Evolutionary conservation across 2,329 filamentous ascomycete species (phyloP), one percentile per base, ranked within the genome.

Genomic region (Myriosclerotinia curreyana): DNA sequence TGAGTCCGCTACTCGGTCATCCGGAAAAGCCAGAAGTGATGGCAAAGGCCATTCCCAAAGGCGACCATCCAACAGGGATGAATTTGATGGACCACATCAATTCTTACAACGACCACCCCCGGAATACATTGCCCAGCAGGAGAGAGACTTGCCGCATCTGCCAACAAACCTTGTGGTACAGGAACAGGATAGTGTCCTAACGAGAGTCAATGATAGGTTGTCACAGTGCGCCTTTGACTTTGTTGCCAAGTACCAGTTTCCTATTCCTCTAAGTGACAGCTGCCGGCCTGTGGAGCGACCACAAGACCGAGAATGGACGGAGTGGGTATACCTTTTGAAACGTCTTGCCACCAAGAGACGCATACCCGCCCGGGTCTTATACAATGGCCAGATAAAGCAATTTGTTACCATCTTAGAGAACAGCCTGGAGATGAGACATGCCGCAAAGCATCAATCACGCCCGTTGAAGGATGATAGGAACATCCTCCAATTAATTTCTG

Each of bases 321-420:
- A 96, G 78, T 96, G 91, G 91, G 91, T 94, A 64, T 92, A 93
- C 76, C 83, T 96, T 65, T 81, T 96, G 70, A 95, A 95, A 78
- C 84, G 91, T 58, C 83, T 96, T 65, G 91, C 91, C 40, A 96
- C 91, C 42, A 95, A 94, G 79, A 84, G 91, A 69, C 86, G 91
- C 67, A 94, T 96, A 70, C 91, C 91, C 7, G 90, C 91, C 54
- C 83, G 91, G 64, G 89, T 95, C 25, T 80, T 96, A 51, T 95
- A 94, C 80, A 91, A 95, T 75, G 90, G 90, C 66, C 91, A 96
- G 78, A 96, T 96, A 78, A 95, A 94, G 78, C 91, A 95, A 76
- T 87, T 96, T 76, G 89, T 95, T 69, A 95, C 91, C 50, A 90
- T 95, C 38, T 79, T 96, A 71, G 91, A 96, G 74, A 96, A 95